A percentile compares a stretch with the other conserved stretches of the same genome.
Evolutionary conservation across 2,329 filamentous ascomycete genomes (phyloP).

Genomic region (Aspergillus alliaceus): DNA sequence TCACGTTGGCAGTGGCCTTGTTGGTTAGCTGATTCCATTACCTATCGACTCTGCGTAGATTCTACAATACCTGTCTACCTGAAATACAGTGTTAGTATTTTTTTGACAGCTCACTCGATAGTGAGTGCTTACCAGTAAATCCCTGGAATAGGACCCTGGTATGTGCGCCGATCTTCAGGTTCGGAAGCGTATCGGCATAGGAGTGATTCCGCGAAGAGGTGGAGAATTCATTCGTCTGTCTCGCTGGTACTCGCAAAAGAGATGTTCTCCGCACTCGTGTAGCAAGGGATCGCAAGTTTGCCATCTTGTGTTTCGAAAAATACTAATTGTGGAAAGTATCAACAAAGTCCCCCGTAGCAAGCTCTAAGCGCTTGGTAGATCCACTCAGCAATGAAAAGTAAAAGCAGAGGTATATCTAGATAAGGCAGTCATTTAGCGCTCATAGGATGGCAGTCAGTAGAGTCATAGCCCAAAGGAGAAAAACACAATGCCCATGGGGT

Average conservation of each 20-base stretch:
- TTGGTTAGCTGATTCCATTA: conserved; percentile 2
- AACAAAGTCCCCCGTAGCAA: neutral
- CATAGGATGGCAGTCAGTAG: too few species aligned
- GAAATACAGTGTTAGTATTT: conserved; percentile 4
- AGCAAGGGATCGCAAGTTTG: conserved; percentile 22
- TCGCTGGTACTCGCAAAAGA: conserved; percentile 1
- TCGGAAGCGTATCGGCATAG: conserved; percentile 64
- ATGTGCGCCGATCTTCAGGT: conserved; percentile 66
- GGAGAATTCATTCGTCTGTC: conserved; percentile 29
- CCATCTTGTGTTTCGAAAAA: conserved; percentile 5
- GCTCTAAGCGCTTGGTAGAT: neutral
- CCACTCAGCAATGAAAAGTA: neutral
- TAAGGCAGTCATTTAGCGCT: too few species aligned
- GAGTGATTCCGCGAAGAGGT: conserved; percentile 27
- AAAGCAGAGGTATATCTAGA: too few species aligned
- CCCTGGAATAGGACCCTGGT: conserved; percentile 70
- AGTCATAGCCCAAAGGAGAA: neutral
- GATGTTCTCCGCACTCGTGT: conserved; percentile 18
- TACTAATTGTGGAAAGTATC: neutral
- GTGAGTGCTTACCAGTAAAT: conserved; percentile 57
- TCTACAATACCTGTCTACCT: conserved; percentile 37
- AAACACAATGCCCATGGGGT: neutral
- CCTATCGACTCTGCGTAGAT: neutral
- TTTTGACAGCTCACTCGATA: conserved; percentile 7
- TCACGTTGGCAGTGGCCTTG: conserved; percentile 72